Conservation (phyloP, 441 rosid species). For the Capsella rubella region DNA sequence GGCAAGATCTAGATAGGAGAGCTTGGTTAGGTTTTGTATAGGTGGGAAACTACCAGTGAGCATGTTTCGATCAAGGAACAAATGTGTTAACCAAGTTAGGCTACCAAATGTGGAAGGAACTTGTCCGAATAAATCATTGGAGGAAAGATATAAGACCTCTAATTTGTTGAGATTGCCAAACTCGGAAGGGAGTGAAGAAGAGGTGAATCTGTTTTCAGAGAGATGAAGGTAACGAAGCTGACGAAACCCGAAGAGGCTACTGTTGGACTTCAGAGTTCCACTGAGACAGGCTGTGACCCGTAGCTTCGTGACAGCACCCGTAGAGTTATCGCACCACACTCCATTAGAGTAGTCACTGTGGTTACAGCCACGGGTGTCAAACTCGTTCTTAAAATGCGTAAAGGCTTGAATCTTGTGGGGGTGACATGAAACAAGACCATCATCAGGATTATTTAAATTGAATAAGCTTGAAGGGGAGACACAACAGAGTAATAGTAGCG, state of each 20-base stretch:
- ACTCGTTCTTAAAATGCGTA: slow-evolving; percentile 26
- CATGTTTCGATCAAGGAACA: not conserved
- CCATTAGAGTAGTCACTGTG: not conserved
- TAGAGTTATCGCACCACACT: slow-evolving; percentile 16
- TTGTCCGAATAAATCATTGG: not conserved
- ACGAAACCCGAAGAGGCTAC: slow-evolving; percentile 5
- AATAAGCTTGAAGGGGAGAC: slow-evolving; percentile 11
- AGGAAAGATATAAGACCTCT: not conserved
- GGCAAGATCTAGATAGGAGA: not conserved
- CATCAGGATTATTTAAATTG: not conserved
- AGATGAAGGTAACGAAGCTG: not conserved
- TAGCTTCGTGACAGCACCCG: not conserved
- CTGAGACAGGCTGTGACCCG: not conserved
- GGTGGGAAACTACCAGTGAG: slow-evolving; percentile 19
- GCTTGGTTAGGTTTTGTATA: slow-evolving; percentile 19
- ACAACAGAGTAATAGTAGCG: slow-evolving; percentile 2
- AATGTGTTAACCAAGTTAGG: not conserved
- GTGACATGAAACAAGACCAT: not conserved
- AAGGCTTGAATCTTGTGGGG: not conserved
- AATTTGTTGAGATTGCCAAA: slow-evolving; percentile 14
- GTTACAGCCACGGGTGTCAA: slow-evolving; percentile 14
- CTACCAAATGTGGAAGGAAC: slow-evolving; percentile 13
- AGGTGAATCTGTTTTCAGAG: not conserved
- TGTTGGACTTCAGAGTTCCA: slow-evolving; percentile 3
- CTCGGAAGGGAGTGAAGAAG: not conserved